A percentile compares a stretch with the other conserved stretches of the same genome.
phyloP scores from a whole-genome alignment of 208 protist species.

The Porcisia hertigi region DNA sequence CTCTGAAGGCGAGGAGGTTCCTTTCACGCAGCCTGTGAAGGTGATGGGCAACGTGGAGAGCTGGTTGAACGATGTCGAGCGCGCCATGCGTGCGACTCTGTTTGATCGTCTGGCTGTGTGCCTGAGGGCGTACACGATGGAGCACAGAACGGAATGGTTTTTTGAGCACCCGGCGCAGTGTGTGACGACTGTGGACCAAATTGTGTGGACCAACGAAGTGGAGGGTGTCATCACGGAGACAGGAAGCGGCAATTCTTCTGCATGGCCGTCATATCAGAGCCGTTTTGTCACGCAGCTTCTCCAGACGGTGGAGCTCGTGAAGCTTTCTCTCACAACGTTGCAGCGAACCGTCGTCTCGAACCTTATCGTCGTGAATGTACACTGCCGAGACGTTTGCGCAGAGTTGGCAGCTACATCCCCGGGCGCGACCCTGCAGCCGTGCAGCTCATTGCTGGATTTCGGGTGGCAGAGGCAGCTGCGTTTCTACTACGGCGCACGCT shows the following conservation, averaged over 20 bases:
- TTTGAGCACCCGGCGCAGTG: constrained; percentile 92
- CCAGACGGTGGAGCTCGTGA: constrained; percentile 89
- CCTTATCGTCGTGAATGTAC: constrained; percentile 95
- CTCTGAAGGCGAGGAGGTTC: constrained; percentile 90
- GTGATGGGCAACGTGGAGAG: constrained; percentile 93
- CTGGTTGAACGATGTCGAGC: constrained; percentile 94
- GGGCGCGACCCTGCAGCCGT: constrained; percentile 7
- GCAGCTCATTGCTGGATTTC: constrained; percentile 82
- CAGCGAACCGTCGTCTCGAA: constrained; percentile 90
- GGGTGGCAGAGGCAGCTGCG: constrained; percentile 94
- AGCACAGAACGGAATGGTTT: constrained; percentile 84
- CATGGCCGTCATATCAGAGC: constrained; percentile 71
- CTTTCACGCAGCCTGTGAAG: constrained; percentile 76
- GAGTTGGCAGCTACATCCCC: constrained; percentile 47
- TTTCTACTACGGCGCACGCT: constrained; percentile 82
- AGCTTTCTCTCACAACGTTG: constrained; percentile 71
- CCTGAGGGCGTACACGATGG: constrained; percentile 58
- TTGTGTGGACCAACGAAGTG: constrained; percentile 93
- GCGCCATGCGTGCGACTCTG: constrained; percentile 86
- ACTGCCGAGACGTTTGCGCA: constrained; percentile 92
- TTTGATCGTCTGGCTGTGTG: constrained; percentile 60
- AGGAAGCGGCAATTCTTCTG: constrained; percentile 13
- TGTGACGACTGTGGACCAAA: constrained; percentile 85
- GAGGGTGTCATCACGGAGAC: constrained; percentile 65
- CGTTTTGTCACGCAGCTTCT: constrained; percentile 81